Evolutionary conservation across 129 eudicot species (phyloP).

Genomic region (Rutidosis leptorrhynchoides): DNA sequence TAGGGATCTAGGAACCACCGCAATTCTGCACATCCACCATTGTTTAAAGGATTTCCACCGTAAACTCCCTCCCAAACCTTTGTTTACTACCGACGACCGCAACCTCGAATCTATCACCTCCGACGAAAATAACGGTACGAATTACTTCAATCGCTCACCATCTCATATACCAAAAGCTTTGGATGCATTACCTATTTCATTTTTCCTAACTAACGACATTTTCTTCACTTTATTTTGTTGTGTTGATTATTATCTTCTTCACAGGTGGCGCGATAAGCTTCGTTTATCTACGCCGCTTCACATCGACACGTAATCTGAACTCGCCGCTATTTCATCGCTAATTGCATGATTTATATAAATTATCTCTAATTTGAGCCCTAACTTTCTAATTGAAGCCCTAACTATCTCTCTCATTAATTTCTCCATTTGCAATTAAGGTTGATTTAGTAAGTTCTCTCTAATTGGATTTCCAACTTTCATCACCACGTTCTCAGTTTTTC

Average conservation of each 20-base stretch:
- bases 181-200: constrained; percentile 66
- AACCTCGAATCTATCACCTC: constrained; percentile 3
- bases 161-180: constrained; percentile 51
- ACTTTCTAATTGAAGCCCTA: no score
- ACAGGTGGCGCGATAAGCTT: constrained; percentile 66
- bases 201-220: constrained; percentile 58
- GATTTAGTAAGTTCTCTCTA: no score
- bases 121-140: constrained; percentile 10
- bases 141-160: constrained; percentile 17
- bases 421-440: no score
- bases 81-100: constrained; percentile 1
- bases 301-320: constrained; percentile 45
- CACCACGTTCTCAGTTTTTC: no score
- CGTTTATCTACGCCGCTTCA: constrained; percentile 52
- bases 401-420: no score
- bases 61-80: constrained; percentile 21
- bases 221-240: constrained; percentile 68
- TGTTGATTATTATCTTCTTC: constrained; percentile 57
- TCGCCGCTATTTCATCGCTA: constrained; percentile 44
- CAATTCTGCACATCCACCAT: constrained; percentile 8
- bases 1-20: no score
- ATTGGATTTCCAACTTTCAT: no score
- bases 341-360: constrained; percentile 52
- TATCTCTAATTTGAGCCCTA: no score
- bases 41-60: constrained; percentile 41